Evolutionary conservation across 306 rosid genomes (phyloP), one percentile per base, ranked within the genome.

Genomic region (Malus sieversii): DNA sequence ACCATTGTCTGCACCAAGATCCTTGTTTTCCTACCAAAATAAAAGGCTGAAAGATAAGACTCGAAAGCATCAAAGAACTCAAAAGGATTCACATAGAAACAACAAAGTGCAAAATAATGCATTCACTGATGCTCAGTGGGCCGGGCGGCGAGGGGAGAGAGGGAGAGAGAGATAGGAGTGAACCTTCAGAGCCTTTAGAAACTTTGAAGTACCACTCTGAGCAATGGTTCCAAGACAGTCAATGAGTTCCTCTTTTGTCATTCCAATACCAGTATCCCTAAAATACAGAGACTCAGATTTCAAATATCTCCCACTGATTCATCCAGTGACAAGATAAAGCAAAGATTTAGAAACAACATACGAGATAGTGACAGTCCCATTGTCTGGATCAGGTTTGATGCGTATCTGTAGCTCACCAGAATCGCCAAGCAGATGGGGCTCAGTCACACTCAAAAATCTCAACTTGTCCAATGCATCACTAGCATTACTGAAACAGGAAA

Each of bases 141-240:
- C 9, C 10, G 10, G 42, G 42, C 7, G 12, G 20, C 22, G 3
- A 6, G 58, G n/a, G 68, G 13, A 13, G 15, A 33, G 12, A 63
- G 44, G 5, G 44, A 7, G 19, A 25, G n/a, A 25, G 67, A 4
- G 8, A 13, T 6, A 70, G 35, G 13, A 7, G 30, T 7, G 16
- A 75, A 96, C 99, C 99, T 96, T 96, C 16, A 96, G 84, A 4
- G 99, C 99, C 77, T 89, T 92, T 79, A 96, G 84, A 85, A 92
- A 92, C 67, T 89, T 96, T 73, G 98, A 96, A 72, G 99, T 96
- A n/a, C 99, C 99, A 89, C 99, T 96, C 86, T 96, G 98, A 67
- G 99, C 98, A 78, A 92, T 96, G 72, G 99, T 96, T 82, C 99
- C 99, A 75, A 96, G 99, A 81, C 98, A 96, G 66, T 96, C 99